Base-by-base conservation (phyloP, 2,329 filamentous ascomycete species). In the Colletotrichum camelliae region DNA sequence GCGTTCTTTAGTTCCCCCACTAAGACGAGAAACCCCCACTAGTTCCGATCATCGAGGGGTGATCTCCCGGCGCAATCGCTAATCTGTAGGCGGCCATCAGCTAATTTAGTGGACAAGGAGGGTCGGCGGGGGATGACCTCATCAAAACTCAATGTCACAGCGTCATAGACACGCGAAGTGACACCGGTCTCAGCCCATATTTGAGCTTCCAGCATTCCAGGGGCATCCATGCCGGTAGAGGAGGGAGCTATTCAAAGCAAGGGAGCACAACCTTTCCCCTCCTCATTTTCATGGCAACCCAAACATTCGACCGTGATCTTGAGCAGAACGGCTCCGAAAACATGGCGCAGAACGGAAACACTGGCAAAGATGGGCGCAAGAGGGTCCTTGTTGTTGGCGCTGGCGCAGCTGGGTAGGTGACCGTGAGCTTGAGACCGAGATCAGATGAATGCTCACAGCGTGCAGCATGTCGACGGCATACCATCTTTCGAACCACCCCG, bases 401-500 rank as follows among this genome's bases (percentile, higher is more conserved):
- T 7, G 85, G 85, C 10, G 85, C 85, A 65, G 85, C 85, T 70
- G 85, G 84, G 83, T 84, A 78, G 9, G 58, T 62, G n/a, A 15
- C 7, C n/a, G 5, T 15, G 18, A n/a, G 64, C 76, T 73, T 7
- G 15, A 43, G 7, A 16, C 0, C 5, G 39, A 33, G 6, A 73
- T 64, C 66, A 12, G n/a, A 31, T 37, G n/a, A 55, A 5, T 4
- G 7, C 55, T 70, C 5, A 64, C 62, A 21, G 8, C 8, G 5
- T n/a, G 24, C 39, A 82, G 86, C 74, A 87, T 87, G 91, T 91
- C 90, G 57, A 90, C 90, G 77, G 90, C 91, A 2, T 87, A 92
- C 77, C 90, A 92, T 75, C 87, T 93, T 9, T 88, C 90, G 29
- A 86, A 91, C 75, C 89, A 92, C 77, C 89, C 87, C 1, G 88